Conservation (phyloP, 2,329 filamentous ascomycete genomes). For the Plenodomus tracheiphilus region DNA sequence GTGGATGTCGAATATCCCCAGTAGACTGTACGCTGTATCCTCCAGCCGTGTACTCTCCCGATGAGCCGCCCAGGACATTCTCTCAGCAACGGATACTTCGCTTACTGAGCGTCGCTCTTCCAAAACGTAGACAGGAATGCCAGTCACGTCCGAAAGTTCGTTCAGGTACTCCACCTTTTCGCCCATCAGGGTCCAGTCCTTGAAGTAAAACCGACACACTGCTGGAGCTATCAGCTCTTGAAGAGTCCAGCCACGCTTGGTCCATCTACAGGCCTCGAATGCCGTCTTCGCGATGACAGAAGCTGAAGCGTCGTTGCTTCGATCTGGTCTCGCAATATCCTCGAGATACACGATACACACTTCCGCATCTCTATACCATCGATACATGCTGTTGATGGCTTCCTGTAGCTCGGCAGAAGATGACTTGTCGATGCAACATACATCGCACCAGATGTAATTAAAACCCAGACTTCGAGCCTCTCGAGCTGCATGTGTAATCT, state of each 20-base stretch:
- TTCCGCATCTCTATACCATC: conserved; percentile 24
- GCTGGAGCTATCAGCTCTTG: conserved; percentile 34
- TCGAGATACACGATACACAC: conserved; percentile 26
- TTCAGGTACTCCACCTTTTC: conserved; percentile 29
- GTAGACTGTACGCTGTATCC: conserved; percentile 34
- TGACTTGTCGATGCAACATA: conserved; percentile 30
- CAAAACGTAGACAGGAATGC: conserved; percentile 26
- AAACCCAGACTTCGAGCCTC: conserved; percentile 14
- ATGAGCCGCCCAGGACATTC: conserved; percentile 35
- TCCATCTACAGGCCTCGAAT: conserved; percentile 26
- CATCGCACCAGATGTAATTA: conserved; percentile 31
- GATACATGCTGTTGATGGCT: conserved; percentile 33
- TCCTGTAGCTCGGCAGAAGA: conserved; percentile 27
- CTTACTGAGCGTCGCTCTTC: conserved; percentile 18
- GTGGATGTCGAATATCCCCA: conserved; percentile 38
- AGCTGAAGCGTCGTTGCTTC: conserved; percentile 8
- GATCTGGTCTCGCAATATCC: conserved; percentile 13
- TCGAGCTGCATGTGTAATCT: conserved; percentile 19
- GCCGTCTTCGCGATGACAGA: conserved; percentile 17
- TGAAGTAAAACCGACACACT: conserved; percentile 28
- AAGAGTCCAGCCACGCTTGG: conserved; percentile 34
- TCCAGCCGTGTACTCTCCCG: conserved; percentile 33
- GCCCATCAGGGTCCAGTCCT: conserved; percentile 30
- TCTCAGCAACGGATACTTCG: conserved; percentile 27
- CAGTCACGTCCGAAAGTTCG: conserved; percentile 27